phyloP scores from a whole-genome alignment of 345 rosid species.

The Linum lewisii region DNA sequence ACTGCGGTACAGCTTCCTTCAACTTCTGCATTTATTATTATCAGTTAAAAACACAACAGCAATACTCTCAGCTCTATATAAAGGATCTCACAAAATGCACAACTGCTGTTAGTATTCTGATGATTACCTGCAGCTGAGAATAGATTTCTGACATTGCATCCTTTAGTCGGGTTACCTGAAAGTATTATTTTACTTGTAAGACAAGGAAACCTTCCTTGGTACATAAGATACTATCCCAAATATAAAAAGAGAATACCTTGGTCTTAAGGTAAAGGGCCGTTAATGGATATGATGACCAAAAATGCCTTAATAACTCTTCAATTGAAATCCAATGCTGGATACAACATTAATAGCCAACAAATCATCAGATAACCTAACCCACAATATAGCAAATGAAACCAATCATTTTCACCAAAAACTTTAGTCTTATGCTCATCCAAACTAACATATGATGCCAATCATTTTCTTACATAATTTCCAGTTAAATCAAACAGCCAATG shows the following conservation, averaged over 20 bases:
- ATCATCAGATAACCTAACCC: slow-evolving; percentile 20
- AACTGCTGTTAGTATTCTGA: neutral
- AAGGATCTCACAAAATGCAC: too few relatives aligned
- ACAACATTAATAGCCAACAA: slow-evolving; percentile 11
- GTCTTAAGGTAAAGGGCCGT: slow-evolving; percentile 56
- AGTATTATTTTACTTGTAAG: too few relatives aligned
- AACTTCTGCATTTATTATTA: too few relatives aligned
- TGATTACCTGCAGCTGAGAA: slow-evolving; percentile 74
- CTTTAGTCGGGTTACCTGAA: slow-evolving; percentile 76
- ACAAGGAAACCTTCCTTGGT: too few relatives aligned
- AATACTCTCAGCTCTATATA: too few relatives aligned
- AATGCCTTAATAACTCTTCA: slow-evolving; percentile 73
- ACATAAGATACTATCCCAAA: neutral
- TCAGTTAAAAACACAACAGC: too few relatives aligned
- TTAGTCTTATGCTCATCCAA: slow-evolving; percentile 1
- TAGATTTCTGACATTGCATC: slow-evolving; percentile 80
- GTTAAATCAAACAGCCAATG: too few relatives aligned
- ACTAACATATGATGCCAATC: neutral
- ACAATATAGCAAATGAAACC: slow-evolving; percentile 8
- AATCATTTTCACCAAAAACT: slow-evolving; percentile 3
- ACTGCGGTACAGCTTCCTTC: slow-evolving; percentile 73
- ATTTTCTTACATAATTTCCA: too few relatives aligned
- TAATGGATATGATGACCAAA: slow-evolving; percentile 95
- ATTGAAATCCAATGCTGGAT: slow-evolving; percentile 72
- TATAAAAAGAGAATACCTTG: slow-evolving; percentile 41